Evolutionary conservation across 75 land plant genomes (phyloP).

Genomic region (Pinus tabuliformis): DNA sequence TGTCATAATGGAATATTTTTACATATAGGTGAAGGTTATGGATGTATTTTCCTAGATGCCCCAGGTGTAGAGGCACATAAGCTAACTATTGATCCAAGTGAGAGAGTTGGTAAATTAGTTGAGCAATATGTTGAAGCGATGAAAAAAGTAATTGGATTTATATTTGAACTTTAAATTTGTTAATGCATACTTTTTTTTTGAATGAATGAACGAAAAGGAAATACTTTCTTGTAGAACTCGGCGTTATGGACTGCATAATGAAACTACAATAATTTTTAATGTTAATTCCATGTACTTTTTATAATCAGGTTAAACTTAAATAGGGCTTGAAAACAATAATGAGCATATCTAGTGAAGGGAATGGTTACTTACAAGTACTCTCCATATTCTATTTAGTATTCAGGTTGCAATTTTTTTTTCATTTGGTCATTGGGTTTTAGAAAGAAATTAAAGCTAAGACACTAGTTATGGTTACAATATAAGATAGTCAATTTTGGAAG

Average conservation of each 20-base stretch:
- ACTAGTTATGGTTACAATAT: constrained; percentile 2
- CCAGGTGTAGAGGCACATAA: constrained; percentile 54
- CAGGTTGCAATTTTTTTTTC: background rate
- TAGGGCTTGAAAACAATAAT: constrained; percentile 88
- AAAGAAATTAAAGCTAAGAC: background rate
- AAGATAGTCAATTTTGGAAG: constrained; percentile 95
- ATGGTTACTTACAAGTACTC: constrained; percentile 79
- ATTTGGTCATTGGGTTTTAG: background rate
- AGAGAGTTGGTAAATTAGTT: constrained; percentile 51
- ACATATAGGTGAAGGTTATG: constrained; percentile 78
- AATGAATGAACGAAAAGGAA: background rate
- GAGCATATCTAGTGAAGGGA: constrained; percentile 85
- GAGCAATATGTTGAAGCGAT: constrained; percentile 83
- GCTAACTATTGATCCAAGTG: constrained; percentile 45
- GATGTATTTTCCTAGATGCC: constrained; percentile 77
- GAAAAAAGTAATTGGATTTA: constrained; percentile 71
- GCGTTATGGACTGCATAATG: background rate
- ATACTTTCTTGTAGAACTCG: background rate
- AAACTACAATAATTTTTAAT: background rate
- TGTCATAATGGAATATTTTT: background rate
- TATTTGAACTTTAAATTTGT: background rate
- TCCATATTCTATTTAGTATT: background rate
- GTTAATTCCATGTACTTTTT: constrained; percentile 4
- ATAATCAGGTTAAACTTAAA: constrained; percentile 80
- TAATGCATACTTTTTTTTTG: background rate